Conservation (phyloP, 345 rosid species). For the Rubroshorea leprosula region DNA sequence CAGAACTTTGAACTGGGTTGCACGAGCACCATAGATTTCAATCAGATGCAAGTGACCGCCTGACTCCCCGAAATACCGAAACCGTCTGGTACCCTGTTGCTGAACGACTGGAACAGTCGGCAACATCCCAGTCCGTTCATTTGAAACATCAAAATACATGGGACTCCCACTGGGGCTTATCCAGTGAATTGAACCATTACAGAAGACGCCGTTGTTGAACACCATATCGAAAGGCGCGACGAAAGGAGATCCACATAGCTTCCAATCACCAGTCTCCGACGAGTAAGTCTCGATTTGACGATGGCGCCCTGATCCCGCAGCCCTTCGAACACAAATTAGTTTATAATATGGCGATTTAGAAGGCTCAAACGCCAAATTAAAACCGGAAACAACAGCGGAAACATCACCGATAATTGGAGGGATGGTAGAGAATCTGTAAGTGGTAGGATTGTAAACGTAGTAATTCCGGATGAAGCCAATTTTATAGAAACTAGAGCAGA, state of each 20-base stretch:
- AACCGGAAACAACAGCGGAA: slow-evolving; percentile 9
- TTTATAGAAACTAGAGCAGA: slow-evolving; percentile 24
- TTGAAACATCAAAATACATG: background rate
- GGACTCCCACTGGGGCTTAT: background rate
- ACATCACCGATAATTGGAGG: slow-evolving; percentile 13
- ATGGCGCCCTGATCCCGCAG: background rate
- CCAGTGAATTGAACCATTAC: slow-evolving; percentile 11
- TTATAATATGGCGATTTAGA: background rate
- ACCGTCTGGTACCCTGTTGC: background rate
- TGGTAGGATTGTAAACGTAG: slow-evolving; percentile 32
- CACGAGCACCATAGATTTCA: background rate
- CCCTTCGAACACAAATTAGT: slow-evolving; percentile 4
- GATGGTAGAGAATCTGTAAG: slow-evolving; percentile 12
- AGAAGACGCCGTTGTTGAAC: background rate
- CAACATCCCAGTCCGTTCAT: background rate
- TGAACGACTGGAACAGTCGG: background rate
- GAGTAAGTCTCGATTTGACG: background rate
- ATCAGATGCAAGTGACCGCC: background rate
- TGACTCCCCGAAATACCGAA: background rate
- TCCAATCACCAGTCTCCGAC: background rate
- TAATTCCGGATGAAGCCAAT: slow-evolving; percentile 13
- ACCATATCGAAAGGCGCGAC: background rate
- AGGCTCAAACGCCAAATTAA: slow-evolving; percentile 11
- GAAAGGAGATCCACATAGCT: background rate
- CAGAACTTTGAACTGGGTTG: background rate